Percentiles rank a stretch among this genome's conserved stretches.
phyloP scores from a whole-genome alignment of 2,329 filamentous ascomycete genomes.

The Periconia macrospinosa region DNA sequence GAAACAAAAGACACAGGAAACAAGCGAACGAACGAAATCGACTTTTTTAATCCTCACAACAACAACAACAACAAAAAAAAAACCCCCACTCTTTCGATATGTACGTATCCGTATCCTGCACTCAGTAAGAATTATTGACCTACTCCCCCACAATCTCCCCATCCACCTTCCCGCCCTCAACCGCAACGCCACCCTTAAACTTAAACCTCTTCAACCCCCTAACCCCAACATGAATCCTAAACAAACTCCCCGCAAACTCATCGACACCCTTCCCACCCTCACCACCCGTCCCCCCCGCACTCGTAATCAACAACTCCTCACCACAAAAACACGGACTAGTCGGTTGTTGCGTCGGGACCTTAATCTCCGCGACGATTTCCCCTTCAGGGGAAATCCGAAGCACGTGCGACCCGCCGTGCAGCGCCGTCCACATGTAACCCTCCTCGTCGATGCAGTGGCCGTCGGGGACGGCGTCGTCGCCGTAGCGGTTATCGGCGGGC shows the following conservation, averaged over 20 bases:
- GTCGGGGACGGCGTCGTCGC: slow-evolving; percentile 66
- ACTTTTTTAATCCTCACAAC: too few species aligned
- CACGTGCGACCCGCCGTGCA: slow-evolving; percentile 78
- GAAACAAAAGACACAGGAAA: too few species aligned
- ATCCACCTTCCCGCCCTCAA: slow-evolving; percentile 34
- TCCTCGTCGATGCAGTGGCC: slow-evolving; percentile 83
- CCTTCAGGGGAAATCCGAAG: slow-evolving; percentile 73
- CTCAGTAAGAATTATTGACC: too few species aligned
- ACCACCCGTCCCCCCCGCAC: slow-evolving; percentile 53
- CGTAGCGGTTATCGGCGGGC: slow-evolving; percentile 53
- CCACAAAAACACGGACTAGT: slow-evolving; percentile 83
- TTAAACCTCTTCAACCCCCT: slow-evolving; percentile 53
- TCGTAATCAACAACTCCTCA: slow-evolving; percentile 75
- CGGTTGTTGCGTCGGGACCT: slow-evolving; percentile 74
- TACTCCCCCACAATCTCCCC: slow-evolving; percentile 31
- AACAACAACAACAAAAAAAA: too few species aligned
- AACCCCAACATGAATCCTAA: slow-evolving; percentile 75
- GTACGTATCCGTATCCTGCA: too few species aligned
- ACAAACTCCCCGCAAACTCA: slow-evolving; percentile 69
- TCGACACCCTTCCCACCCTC: slow-evolving; percentile 65
- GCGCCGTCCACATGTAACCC: slow-evolving; percentile 84
- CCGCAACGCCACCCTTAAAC: slow-evolving; percentile 33
- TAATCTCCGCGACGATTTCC: slow-evolving; percentile 72
- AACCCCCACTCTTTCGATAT: too few species aligned
- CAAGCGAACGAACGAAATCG: too few species aligned